Conservation (phyloP, 768 basidiomycete genomes). For the Mycena indigotica region DNA sequence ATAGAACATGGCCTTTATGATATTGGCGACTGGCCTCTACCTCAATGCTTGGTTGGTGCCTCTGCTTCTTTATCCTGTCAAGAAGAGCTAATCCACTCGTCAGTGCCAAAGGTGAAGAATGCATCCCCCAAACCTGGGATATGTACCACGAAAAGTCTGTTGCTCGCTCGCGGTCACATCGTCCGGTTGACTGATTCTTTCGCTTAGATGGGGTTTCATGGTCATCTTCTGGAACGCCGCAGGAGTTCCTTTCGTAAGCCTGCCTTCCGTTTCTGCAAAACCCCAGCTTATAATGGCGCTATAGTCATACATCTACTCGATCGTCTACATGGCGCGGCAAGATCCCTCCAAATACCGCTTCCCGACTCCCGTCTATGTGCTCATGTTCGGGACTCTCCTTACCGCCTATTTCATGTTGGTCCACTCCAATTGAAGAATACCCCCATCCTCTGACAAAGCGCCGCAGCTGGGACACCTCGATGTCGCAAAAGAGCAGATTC, state of each 20-base stretch:
- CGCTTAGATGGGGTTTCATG: conserved; percentile 91
- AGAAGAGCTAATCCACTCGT: no score
- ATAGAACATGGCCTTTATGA: conserved; percentile 97
- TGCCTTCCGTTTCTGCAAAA: conserved; percentile 3
- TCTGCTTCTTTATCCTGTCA: conserved; percentile 17
- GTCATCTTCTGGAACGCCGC: conserved; percentile 98
- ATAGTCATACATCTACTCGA: conserved; percentile 95
- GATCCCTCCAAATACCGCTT: conserved; percentile 86
- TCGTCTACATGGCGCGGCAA: conserved; percentile 96
- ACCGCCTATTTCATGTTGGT: conserved; percentile 86
- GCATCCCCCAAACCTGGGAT: conserved; percentile 97
- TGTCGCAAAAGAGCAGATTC: conserved; percentile 97
- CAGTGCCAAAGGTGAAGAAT: conserved; percentile 91
- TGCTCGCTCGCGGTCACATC: not conserved
- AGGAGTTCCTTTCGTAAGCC: conserved; percentile 83
- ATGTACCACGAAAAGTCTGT: conserved; percentile 96
- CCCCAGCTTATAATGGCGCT: not conserved
- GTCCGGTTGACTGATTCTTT: conserved; percentile 2
- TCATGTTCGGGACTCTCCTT: conserved; percentile 75
- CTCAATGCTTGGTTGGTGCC: conserved; percentile 93
- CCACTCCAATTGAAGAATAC: conserved; percentile 1
- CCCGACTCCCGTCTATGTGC: conserved; percentile 71
- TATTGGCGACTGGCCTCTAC: conserved; percentile 93
- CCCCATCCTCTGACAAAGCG: conserved; percentile 1
- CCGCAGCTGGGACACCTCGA: conserved; percentile 85